Conservation (phyloP, 2,329 filamentous ascomycete genomes). For the Neopestalotiopsis rosae region DNA sequence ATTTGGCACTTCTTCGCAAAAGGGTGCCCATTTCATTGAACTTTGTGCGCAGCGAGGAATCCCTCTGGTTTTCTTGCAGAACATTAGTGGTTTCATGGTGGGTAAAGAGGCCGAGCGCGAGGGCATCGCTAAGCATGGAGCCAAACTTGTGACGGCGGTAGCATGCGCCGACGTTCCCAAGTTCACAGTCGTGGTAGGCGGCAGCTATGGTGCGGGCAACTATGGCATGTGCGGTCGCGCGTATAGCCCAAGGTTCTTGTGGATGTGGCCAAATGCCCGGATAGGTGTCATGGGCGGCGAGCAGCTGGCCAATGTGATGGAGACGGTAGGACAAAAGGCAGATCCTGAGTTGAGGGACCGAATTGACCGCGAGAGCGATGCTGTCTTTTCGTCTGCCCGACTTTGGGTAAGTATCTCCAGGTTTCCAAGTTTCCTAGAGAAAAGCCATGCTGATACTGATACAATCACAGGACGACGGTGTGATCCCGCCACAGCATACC, state of each 20-base stretch:
- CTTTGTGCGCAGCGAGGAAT: constrained; percentile 89
- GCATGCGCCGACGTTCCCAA: constrained; percentile 95
- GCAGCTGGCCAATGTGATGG: constrained; percentile 92
- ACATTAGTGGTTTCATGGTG: constrained; percentile 99
- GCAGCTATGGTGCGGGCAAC: constrained; percentile 91
- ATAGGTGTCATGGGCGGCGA: constrained; percentile 96
- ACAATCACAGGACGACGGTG: constrained; percentile 68
- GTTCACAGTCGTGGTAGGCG: constrained; percentile 95
- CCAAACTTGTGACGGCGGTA: constrained; percentile 94
- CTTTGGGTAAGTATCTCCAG: constrained; percentile 71
- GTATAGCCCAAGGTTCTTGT: constrained; percentile 88
- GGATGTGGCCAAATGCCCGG: constrained; percentile 98
- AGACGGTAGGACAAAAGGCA: constrained; percentile 82
- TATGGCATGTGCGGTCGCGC: constrained; percentile 98
- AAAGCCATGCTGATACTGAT: not conserved
- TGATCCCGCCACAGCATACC: constrained; percentile 80
- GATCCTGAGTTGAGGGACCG: constrained; percentile 82
- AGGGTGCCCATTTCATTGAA: constrained; percentile 97
- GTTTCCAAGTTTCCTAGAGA: not conserved
- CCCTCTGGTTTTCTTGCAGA: constrained; percentile 91
- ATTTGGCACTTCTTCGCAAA: constrained; percentile 86
- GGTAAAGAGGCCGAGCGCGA: constrained; percentile 89
- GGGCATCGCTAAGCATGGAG: constrained; percentile 96
- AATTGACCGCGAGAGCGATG: constrained; percentile 90
- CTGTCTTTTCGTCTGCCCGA: constrained; percentile 84